phyloP scores from a whole-genome alignment of 768 basidiomycete species.

The Rhodocollybia butyracea region DNA sequence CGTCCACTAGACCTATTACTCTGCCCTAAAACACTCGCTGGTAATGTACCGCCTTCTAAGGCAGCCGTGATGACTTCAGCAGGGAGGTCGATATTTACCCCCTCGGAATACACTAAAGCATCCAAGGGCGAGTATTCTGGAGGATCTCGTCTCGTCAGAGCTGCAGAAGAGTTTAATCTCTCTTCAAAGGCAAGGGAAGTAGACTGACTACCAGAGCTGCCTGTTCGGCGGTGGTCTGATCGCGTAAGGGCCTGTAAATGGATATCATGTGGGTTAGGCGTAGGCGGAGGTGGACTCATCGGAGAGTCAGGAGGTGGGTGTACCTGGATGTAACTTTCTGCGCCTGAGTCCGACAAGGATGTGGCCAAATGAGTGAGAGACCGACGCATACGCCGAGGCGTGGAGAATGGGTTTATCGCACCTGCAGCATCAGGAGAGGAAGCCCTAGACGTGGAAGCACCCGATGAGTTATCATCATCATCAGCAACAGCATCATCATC shows the following conservation, averaged over 20 bases:
- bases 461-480: conserved; percentile 36
- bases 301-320: conserved; percentile 83
- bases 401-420: conserved; percentile 76
- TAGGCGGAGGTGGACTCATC: conserved; percentile 74
- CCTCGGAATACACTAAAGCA: conserved; percentile 78
- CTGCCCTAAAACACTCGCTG: conserved; percentile 55
- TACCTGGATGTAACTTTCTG: conserved; percentile 66
- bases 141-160: conserved; percentile 59
- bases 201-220: conserved; percentile 27
- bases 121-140: conserved; percentile 90
- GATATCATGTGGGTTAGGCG: conserved; percentile 81
- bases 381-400: conserved; percentile 61
- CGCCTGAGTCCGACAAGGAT: conserved; percentile 58
- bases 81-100: conserved; percentile 90
- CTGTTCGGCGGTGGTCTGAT: conserved; percentile 33
- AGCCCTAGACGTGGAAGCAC: conserved; percentile 50
- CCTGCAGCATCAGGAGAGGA: conserved; percentile 66
- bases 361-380: conserved; percentile 68
- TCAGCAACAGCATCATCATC: too few species aligned
- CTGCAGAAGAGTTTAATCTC: conserved; percentile 23
- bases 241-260: conserved; percentile 65
- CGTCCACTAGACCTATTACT: conserved; percentile 52
- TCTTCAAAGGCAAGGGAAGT: conserved; percentile 19
- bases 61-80: conserved; percentile 91
- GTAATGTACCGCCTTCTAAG: conserved; percentile 68